Base-by-base conservation (phyloP, 176 grass and related monocot genomes). In the Rhipidocladum racemiflorum region DNA sequence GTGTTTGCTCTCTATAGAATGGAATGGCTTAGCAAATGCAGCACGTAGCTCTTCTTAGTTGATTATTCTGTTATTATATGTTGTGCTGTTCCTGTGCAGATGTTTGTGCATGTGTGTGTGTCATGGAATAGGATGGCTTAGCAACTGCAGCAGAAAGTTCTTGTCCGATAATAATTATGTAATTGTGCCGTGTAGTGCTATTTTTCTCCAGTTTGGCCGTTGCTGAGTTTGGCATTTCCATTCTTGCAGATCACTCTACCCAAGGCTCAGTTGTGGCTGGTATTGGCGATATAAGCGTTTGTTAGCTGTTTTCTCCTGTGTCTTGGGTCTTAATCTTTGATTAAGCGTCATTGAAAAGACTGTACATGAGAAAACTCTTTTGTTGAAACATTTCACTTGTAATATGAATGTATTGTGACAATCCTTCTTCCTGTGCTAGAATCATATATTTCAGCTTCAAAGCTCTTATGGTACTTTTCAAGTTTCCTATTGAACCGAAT, bases 371-470 rank as follows among this genome's bases (percentile, higher is more conserved):
- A 89, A 83, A 81, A 85, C 39, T 83, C 60, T 90, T 76, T 86
- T 90, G 74, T 90, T 90, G 67, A 73, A 83, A 86, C 64, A 81
- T 93, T 95, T 78, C 65, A 90, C 80, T 89, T 92, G 92, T 92
- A 92, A 80, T 80, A 93, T 93, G 81, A 88, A 90, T 96, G 93
- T 99, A 95, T 87, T 87, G 65, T 92, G 86, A 96, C 92, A 90
- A 77, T 99, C 79, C 71, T 79, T 87, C 88, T 75, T 90, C 85
- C 50, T 88, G 84, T 95, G 78, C 73, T 93, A 91, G 75, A 87
- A 91, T 91, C 86, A 91, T 84, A 79, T 93, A 93, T 95, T 91
- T 93, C 81, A 84, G 64, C 87, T 89, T 93, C 93, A 84, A 84
- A 85, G 88, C 71, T 90, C 84, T 86, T 90, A 77, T 86, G 50